A percentile compares a stretch with the other conserved stretches of the same genome.
Evolutionary conservation across 169 alveolate species (phyloP).

Genomic region (Eimeria praecox): DNA sequence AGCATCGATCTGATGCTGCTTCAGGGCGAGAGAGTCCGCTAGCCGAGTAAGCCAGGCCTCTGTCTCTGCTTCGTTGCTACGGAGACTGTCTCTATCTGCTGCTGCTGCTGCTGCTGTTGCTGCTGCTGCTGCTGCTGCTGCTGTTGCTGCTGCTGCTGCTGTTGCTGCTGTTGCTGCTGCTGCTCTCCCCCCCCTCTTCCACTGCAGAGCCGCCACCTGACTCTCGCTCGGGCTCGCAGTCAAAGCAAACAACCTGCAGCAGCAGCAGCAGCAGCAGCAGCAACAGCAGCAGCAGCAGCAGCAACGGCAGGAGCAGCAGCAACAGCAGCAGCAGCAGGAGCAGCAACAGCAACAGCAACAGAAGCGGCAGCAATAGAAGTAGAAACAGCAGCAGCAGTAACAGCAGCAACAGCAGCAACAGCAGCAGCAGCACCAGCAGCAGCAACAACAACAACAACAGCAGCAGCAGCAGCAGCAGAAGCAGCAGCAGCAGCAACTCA

Average conservation of each 20-base stretch:
- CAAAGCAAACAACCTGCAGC: slow-evolving; percentile 3
- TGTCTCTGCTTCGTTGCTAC: neutral
- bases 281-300: neutral
- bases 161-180: no score
- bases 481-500: neutral
- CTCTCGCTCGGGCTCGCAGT: neutral
- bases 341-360: no score
- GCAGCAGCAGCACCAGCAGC: no score
- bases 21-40: slow-evolving; percentile 13
- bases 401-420: no score
- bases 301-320: neutral
- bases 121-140: neutral
- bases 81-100: no score
- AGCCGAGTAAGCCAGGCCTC: neutral
- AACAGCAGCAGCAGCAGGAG: neutral
- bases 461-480: no score
- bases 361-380: no score
- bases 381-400: no score
- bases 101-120: no score
- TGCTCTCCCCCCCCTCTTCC: no score
- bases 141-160: neutral
- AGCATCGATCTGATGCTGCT: slow-evolving; percentile 1
- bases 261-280: neutral
- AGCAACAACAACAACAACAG: no score
- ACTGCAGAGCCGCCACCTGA: neutral